Base-by-base conservation (phyloP, 805 yeast species). In the Metschnikowia kofuensis region DNA sequence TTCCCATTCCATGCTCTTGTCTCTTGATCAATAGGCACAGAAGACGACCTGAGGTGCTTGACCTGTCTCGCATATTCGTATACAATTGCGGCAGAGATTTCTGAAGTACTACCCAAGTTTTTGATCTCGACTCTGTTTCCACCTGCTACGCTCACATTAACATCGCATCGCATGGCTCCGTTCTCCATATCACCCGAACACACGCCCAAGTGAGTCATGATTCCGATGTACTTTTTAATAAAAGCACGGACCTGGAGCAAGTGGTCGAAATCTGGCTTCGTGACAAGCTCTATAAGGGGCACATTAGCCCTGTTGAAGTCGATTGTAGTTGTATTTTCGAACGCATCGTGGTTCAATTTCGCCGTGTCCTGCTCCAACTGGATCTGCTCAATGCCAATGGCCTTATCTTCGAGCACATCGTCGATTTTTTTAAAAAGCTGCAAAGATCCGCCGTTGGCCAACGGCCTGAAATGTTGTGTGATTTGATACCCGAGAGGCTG, bases 321-420 rank as follows among this genome's bases (percentile, higher is more conserved):
- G 15, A 92, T 77, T 41, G 78, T 67, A 44, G 63, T 57, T n/a
- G 63, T 56, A 8, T 70, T 68, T 14, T 70, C 72, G 29, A 70
- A 66, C 16, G 58, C 59, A 44, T 70, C 70, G 64, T 89, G 85
- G 14, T 77, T 70, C 0, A 92, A 79, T 59, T 89, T 84, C 1
- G 96, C 98, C 0, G 97, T 92, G 62, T 92, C 99, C 66, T 94
- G 99, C 63, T 94, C 99, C 21, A 94, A 68, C 63, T 94, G 99
- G 36, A 94, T 67, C 66, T 92, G 97, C 47, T 78, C 82, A 27
- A 94, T 82, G 2, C 79, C 66, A 8, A 90, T 85, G 6, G 52
- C 60, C 30, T 65, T 69, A 2, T 67, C 65, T 4, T 66, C 63
- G 2, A 69, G 60, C 1, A 80, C 71, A 8, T 77, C 81, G 61